phyloP scores from a whole-genome alignment of 2,329 filamentous ascomycete species.

The Westerdykella aurantiaca region DNA sequence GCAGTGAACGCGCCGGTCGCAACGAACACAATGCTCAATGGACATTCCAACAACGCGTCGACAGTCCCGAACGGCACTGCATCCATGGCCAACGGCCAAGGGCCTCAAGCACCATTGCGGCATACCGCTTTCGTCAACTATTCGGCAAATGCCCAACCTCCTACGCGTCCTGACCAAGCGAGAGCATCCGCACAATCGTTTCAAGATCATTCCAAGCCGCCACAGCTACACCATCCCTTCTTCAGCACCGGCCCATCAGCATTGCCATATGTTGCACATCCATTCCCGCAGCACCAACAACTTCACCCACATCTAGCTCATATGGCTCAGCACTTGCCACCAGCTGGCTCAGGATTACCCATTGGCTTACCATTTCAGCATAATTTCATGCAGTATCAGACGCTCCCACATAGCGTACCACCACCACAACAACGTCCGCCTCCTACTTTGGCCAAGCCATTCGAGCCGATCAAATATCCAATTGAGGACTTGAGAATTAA shows the following conservation, averaged over 20 bases:
- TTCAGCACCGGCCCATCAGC: background rate
- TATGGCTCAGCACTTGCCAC: slow-evolving; percentile 14
- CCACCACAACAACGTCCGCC: slow-evolving; percentile 48
- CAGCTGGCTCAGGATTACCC: slow-evolving; percentile 14
- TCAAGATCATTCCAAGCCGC: background rate
- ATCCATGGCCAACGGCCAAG: slow-evolving; percentile 12
- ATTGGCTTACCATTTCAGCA: slow-evolving; percentile 24
- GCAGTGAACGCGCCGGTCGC: slow-evolving; percentile 57
- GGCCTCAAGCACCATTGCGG: slow-evolving; percentile 2
- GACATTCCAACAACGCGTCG: slow-evolving; percentile 13
- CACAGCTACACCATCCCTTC: background rate
- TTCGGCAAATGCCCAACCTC: slow-evolving; percentile 46
- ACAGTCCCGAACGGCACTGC: slow-evolving; percentile 15
- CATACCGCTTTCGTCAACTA: slow-evolving; percentile 47
- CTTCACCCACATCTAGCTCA: slow-evolving; percentile 20
- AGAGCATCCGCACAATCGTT: slow-evolving; percentile 5
- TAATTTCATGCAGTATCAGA: slow-evolving; percentile 42
- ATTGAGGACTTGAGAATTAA: slow-evolving; percentile 87
- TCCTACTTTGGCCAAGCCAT: slow-evolving; percentile 42
- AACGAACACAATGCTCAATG: slow-evolving; percentile 23
- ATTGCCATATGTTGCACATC: background rate
- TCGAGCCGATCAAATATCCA: slow-evolving; percentile 76
- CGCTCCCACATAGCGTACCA: slow-evolving; percentile 10
- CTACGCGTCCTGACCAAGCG: slow-evolving; percentile 65
- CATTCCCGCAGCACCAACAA: slow-evolving; percentile 1